A percentile compares a stretch with the other conserved stretches of the same genome.
Conservation (phyloP, 2,329 filamentous ascomycete species). For the Colletotrichum destructivum region DNA sequence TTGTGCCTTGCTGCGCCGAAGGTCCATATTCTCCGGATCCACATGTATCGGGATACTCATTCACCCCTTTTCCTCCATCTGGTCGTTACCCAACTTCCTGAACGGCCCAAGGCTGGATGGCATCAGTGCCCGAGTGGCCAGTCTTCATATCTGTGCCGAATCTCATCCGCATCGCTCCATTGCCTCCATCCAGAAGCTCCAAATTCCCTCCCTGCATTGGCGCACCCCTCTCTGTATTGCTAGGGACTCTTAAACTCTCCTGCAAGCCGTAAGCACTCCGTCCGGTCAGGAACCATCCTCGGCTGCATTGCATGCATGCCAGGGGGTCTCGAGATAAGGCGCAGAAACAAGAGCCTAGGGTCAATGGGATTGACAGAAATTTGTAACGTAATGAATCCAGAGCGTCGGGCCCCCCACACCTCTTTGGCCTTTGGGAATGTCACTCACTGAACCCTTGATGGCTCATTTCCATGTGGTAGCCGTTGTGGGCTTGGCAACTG, state of each 20-base stretch:
- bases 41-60: not conserved
- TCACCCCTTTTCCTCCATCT: constrained; percentile 1
- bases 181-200: constrained; percentile 29
- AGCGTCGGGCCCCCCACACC: constrained; percentile 18
- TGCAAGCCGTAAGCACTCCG: too few relatives aligned
- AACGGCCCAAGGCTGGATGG: constrained; percentile 28
- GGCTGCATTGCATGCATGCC: constrained; percentile 7
- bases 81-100: constrained; percentile 11
- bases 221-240: not conserved
- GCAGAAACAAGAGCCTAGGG: not conserved
- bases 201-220: not conserved
- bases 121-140: not conserved
- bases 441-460: not conserved
- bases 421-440: not conserved
- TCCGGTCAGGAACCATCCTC: too few relatives aligned
- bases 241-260: too few relatives aligned
- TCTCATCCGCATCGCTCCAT: constrained; percentile 20
- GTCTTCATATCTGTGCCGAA: not conserved
- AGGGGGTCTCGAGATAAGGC: constrained; percentile 20
- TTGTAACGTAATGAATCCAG: constrained; percentile 42
- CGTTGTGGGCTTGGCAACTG: too few relatives aligned
- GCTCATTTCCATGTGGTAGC: too few relatives aligned
- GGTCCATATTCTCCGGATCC: not conserved
- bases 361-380: constrained; percentile 23
- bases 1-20: not conserved